These are phyloP conservation scores for Cladosporium sp. DNA, from an alignment of 2,329 filamentous ascomycete genomes.

Conservation along the genomic window DNA sequence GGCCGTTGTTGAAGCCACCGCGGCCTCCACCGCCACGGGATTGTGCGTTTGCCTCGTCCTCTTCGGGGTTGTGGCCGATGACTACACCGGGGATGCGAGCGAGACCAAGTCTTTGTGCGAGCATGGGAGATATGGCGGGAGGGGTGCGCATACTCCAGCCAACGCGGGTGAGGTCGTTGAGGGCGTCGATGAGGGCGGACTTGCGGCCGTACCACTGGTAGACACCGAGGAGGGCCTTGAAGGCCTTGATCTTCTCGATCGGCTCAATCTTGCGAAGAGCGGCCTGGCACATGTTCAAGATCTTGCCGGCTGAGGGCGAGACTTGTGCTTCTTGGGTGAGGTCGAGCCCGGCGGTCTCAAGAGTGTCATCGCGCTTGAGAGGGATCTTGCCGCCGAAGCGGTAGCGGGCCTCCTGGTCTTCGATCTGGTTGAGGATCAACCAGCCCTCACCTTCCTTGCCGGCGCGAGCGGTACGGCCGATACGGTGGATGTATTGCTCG, in stretches of 20 bases:
- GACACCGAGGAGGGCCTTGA: constrained; percentile 56
- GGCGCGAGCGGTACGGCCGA: constrained; percentile 58
- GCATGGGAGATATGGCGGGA: constrained; percentile 36
- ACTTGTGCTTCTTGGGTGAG: constrained; percentile 39
- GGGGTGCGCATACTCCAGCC: constrained; percentile 52
- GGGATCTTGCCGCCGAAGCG: constrained; percentile 56
- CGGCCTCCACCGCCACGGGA: constrained; percentile 7
- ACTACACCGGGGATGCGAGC: constrained; percentile 26
- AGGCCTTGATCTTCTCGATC: constrained; percentile 45
- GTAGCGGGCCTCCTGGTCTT: constrained; percentile 46
- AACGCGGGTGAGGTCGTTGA: constrained; percentile 52
- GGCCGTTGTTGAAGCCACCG: constrained; percentile 5
- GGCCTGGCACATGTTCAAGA: constrained; percentile 40
- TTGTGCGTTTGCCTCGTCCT: constrained; percentile 6
- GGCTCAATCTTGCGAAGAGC: constrained; percentile 43
- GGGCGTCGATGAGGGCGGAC: constrained; percentile 41
- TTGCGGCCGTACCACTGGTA: constrained; percentile 39
- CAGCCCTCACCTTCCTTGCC: constrained; percentile 69
- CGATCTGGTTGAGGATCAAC: constrained; percentile 58
- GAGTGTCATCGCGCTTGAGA: constrained; percentile 51
- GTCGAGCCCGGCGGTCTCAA: constrained; percentile 50
- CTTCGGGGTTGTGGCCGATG: constrained; percentile 20
- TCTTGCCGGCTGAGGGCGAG: constrained; percentile 38
- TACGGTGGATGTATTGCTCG: constrained; percentile 50
- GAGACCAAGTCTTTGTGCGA: constrained; percentile 29